Conservation (phyloP, 805 yeast species). For the Kregervanrija fluxuum region DNA sequence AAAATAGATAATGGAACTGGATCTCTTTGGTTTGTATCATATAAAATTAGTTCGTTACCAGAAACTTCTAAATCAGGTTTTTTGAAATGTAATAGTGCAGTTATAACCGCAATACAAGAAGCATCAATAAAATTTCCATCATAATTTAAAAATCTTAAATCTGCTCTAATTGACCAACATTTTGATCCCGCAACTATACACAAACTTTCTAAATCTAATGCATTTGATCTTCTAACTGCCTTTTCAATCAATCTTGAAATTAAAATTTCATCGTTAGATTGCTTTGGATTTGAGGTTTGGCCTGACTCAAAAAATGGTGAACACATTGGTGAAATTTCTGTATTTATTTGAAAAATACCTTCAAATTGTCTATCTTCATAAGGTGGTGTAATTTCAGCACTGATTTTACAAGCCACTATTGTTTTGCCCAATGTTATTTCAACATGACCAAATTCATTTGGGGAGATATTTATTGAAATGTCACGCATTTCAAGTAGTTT, state of each 20-base stretch:
- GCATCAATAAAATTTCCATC: slow-evolving; percentile 94
- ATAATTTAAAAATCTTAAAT: slow-evolving; percentile 77
- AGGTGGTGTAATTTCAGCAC: slow-evolving; percentile 73
- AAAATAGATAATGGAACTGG: slow-evolving; percentile 81
- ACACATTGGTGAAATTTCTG: slow-evolving; percentile 89
- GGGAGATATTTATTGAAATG: slow-evolving; percentile 50
- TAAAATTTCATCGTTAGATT: slow-evolving; percentile 73
- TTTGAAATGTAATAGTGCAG: slow-evolving; percentile 74
- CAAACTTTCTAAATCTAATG: slow-evolving; percentile 82
- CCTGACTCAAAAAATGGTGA: slow-evolving; percentile 76
- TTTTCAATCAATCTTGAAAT: slow-evolving; percentile 83
- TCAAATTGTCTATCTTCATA: slow-evolving; percentile 91
- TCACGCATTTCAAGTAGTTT: slow-evolving; percentile 54
- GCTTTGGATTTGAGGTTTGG: slow-evolving; percentile 28
- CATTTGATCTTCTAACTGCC: slow-evolving; percentile 83
- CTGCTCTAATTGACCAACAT: slow-evolving; percentile 89
- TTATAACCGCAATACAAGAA: slow-evolving; percentile 83
- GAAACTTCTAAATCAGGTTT: slow-evolving; percentile 77
- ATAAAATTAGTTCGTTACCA: slow-evolving; percentile 54
- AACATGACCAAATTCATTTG: slow-evolving; percentile 61
- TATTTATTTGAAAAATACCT: slow-evolving; percentile 75
- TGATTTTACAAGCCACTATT: slow-evolving; percentile 59
- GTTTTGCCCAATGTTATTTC: slow-evolving; percentile 76
- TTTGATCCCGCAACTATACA: slow-evolving; percentile 88
- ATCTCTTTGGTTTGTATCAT: slow-evolving; percentile 68